These are phyloP conservation scores for Malassezia sympodialis DNA, from an alignment of 1,284 basidiomycete genomes.

Conservation along the genomic window DNA sequence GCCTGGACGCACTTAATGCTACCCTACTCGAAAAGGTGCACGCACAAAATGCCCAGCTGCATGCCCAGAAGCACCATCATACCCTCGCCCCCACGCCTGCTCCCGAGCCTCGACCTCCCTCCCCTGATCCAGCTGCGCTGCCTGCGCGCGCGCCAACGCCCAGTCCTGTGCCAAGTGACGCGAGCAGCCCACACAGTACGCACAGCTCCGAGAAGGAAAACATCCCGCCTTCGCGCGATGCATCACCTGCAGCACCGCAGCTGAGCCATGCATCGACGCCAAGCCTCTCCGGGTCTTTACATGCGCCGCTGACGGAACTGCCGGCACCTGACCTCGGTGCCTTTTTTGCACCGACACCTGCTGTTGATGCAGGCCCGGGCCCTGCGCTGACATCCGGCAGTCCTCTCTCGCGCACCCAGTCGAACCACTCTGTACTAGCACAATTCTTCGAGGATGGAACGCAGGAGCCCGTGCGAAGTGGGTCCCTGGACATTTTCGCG, in stretches of 20 bases:
- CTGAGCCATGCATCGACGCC: neutral
- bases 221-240: constrained; percentile 17
- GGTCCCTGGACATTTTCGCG: constrained; percentile 33
- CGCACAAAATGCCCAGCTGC: constrained; percentile 19
- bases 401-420: constrained; percentile 5
- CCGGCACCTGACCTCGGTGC: constrained; percentile 20
- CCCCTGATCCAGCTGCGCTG: neutral
- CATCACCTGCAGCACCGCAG: neutral
- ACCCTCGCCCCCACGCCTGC: neutral
- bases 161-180: neutral
- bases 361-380: constrained; percentile 1
- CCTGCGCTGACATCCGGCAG: neutral
- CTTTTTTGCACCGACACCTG: constrained; percentile 30
- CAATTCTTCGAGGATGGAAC: constrained; percentile 42
- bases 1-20: constrained; percentile 29
- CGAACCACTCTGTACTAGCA: constrained; percentile 31
- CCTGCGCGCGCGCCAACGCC: neutral
- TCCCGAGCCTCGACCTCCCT: neutral
- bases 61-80: neutral
- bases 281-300: constrained; percentile 18
- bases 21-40: constrained; percentile 27
- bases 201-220: constrained; percentile 32
- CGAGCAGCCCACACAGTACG: neutral
- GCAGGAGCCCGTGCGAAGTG: constrained; percentile 24
- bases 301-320: constrained; percentile 17